Evolutionary conservation across 106 monocot genomes (phyloP).

Genomic region (Xerophyta viscosa): DNA sequence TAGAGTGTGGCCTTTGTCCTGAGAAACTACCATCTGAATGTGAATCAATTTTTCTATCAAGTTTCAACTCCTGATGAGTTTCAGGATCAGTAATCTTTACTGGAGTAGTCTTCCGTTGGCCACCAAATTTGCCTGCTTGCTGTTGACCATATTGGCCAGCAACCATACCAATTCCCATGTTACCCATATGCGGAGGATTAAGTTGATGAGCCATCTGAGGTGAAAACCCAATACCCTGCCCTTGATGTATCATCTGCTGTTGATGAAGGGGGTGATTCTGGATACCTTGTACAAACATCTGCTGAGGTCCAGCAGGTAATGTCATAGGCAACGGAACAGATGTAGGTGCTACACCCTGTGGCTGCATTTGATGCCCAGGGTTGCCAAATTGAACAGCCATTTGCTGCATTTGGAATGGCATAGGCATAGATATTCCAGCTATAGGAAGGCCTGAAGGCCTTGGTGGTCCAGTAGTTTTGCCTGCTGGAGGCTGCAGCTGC

Average conservation of each 20-base stretch:
- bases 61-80: constrained; percentile 74
- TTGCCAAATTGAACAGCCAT: constrained; percentile 58
- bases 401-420: constrained; percentile 53
- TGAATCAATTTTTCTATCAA: constrained; percentile 41
- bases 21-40: constrained; percentile 21
- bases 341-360: constrained; percentile 9
- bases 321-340: constrained; percentile 51
- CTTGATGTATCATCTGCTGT: constrained; percentile 65
- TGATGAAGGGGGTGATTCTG: constrained; percentile 51
- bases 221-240: constrained; percentile 47
- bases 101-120: constrained; percentile 31
- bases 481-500: constrained; percentile 13
- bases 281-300: constrained; percentile 45
- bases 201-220: constrained; percentile 54
- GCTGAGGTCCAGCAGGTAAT: constrained; percentile 47
- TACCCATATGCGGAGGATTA: too few species aligned
- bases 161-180: constrained; percentile 15
- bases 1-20: constrained; percentile 22
- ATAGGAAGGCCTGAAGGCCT: constrained; percentile 34
- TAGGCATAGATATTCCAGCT: constrained; percentile 29
- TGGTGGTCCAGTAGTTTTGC: constrained; percentile 7
- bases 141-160: constrained; percentile 15
- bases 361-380: constrained; percentile 6
- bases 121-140: constrained; percentile 38
- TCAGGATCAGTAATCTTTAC: constrained; percentile 88